Base-by-base conservation (phyloP, 2,329 filamentous ascomycete species). In the Exophiala sp. region DNA sequence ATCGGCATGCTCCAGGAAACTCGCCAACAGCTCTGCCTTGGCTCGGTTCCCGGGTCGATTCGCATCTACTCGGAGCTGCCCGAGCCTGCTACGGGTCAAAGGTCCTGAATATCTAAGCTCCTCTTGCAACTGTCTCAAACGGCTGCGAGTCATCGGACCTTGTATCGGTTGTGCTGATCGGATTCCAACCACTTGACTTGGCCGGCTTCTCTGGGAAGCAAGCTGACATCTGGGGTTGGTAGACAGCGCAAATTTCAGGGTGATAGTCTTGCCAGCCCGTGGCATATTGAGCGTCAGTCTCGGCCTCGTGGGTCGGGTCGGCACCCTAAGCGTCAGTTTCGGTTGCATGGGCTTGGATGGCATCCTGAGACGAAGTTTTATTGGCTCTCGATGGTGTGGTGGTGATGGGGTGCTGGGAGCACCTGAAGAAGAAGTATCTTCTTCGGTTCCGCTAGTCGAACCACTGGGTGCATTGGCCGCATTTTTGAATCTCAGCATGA, bases 401-500 rank as follows among this genome's bases (percentile, higher is more conserved):
- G 5, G 24, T 27, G 5, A 10, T 27, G 24, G 24, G 24, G 24
- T 27, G 24, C 6, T 27, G 10, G 24, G 24, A 10, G 10, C 24
- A 10, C 5, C n/a, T n/a, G n/a, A n/a, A n/a, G n/a, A n/a, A n/a
- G n/a, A n/a, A n/a, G n/a, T n/a, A n/a, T n/a, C n/a, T n/a, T n/a
- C n/a, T n/a, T 27, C 24, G 10, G 6, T 27, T 27, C 24, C 24
- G 24, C 24, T 27, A 27, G 24, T 27, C 10, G 24, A 10, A 27
- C 24, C 6, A 10, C 6, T 10, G 5, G 5, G 24, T 5, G 24
- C 24, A 6, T 27, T 5, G 24, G 24, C 29, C n/a, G 29, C 11
- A 7, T 32, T 32, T 32, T 7, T n/a, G 27, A 43, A 32, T 30
- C 41, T 43, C 27, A 43, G 27, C 11, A 43, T 43, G 41, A 43